Evolutionary conservation across 1,284 basidiomycete species (phyloP).

Genomic region (Porogramme epimiltina): DNA sequence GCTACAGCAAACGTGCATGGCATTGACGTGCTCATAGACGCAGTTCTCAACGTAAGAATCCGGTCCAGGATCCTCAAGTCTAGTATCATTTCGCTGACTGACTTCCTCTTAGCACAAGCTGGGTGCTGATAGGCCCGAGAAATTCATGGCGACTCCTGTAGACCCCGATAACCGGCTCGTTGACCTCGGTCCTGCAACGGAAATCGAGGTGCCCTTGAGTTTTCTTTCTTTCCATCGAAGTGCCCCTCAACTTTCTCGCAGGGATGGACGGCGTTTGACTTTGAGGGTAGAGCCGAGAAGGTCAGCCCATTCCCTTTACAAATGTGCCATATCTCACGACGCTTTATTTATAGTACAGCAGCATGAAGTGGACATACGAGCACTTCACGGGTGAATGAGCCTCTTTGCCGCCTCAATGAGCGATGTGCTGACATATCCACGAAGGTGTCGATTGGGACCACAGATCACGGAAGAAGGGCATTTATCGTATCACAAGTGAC

Average conservation of each 20-base stretch:
- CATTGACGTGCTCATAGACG: slow-evolving; percentile 74
- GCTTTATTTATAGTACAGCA: slow-evolving; percentile 64
- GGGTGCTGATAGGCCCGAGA: slow-evolving; percentile 83
- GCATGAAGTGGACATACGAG: slow-evolving; percentile 65
- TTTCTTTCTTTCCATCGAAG: background rate
- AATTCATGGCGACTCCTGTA: slow-evolving; percentile 76
- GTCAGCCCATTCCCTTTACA: slow-evolving; percentile 36
- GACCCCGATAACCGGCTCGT: slow-evolving; percentile 64
- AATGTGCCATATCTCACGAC: background rate
- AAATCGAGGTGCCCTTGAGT: slow-evolving; percentile 64
- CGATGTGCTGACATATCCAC: background rate
- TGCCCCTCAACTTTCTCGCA: slow-evolving; percentile 30
- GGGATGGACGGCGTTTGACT: slow-evolving; percentile 90
- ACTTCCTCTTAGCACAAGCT: slow-evolving; percentile 62
- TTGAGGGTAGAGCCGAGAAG: slow-evolving; percentile 75
- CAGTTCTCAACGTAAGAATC: slow-evolving; percentile 69
- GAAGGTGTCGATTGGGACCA: slow-evolving; percentile 88
- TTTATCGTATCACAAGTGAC: slow-evolving; percentile 61
- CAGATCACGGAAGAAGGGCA: slow-evolving; percentile 57
- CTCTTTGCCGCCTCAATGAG: slow-evolving; percentile 2
- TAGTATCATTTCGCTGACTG: slow-evolving; percentile 2
- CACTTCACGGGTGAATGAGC: slow-evolving; percentile 74
- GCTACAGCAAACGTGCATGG: slow-evolving; percentile 54
- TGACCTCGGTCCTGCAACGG: slow-evolving; percentile 58
- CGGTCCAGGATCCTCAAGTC: no score